Evolutionary conservation across 768 basidiomycete species (phyloP), one percentile per base, ranked within the genome.

Genomic region (Tephrocybe sp.): DNA sequence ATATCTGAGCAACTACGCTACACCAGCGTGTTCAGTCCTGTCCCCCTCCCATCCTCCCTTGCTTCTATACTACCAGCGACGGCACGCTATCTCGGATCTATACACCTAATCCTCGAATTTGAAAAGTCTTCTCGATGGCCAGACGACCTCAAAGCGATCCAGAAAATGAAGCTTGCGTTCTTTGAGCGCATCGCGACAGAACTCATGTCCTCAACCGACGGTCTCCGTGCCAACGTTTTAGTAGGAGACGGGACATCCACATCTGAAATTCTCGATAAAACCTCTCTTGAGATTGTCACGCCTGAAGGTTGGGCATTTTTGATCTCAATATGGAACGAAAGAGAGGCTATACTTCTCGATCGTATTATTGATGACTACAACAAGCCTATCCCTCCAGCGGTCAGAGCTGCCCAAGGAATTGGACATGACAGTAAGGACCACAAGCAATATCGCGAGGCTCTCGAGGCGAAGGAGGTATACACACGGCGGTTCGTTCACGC

Each of bases 121-220:
- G 96, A 98, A 65, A 89, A 87, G 55, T 96, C 93, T 0, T 84
- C 87, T 0, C 81, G 82, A 55, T 99, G 97, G 97, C 96, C 97
- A 0, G 95, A 98, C 62, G 93, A 98, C 57, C 77, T 98, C 3
- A 78, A 75, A 15, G 93, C 94, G 0, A 89, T 98, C 41, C 96
- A 97, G 66, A 92, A 92, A 56, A 86, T 93, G 68, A 98, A 98
- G 66, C 73, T 96, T 1, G 96, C 95, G 0, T 88, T 98, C 64
- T 83, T 98, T 54, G 90, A 93, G 62, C 81, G 83, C 34, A 75
- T 98, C 6, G 92, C 88, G 1, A 72, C 75, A 17, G 74, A 77
- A 1, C 73, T 97, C 41, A 82, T 84, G 79, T 65, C 68, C 9
- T 62, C 73, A 1, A 69, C 78, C 1, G 51, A 73, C 0, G 83